Evolutionary conservation across 1,284 basidiomycete genomes (phyloP).

Genomic region (Fomitopsis schrenkii): DNA sequence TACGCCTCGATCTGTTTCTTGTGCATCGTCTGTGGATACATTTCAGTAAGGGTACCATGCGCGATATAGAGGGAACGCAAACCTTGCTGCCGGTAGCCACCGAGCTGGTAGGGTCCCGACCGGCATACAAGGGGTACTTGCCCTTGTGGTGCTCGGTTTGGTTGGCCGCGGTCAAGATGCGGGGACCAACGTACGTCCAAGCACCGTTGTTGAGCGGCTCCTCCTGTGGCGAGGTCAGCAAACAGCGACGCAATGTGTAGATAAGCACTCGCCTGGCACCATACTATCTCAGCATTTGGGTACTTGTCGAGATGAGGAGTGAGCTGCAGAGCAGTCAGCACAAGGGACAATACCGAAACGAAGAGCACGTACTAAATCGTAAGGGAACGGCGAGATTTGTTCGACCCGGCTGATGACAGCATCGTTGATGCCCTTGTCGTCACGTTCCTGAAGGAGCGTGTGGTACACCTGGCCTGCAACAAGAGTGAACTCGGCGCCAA

Average conservation of each 20-base stretch:
- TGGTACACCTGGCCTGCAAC: conserved; percentile 88
- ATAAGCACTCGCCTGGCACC: conserved; percentile 69
- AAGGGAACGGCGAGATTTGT: conserved; percentile 95
- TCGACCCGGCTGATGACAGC: conserved; percentile 94
- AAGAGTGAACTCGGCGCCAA: neutral
- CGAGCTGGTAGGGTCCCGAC: conserved; percentile 84
- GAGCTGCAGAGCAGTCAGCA: conserved; percentile 40
- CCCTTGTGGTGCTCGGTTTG: conserved; percentile 89
- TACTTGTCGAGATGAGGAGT: conserved; percentile 93
- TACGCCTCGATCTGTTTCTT: conserved; percentile 84
- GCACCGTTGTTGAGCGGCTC: conserved; percentile 93
- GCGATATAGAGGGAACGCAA: conserved; percentile 13
- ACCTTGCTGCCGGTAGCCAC: conserved; percentile 91
- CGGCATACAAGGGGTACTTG: conserved; percentile 85
- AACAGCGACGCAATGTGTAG: neutral
- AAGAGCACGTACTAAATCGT: conserved; percentile 66
- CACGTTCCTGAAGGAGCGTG: conserved; percentile 84
- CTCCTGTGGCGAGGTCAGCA: conserved; percentile 38
- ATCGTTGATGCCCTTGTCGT: conserved; percentile 86
- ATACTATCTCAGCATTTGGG: conserved; percentile 89
- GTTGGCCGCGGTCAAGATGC: conserved; percentile 79
- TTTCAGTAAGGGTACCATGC: neutral
- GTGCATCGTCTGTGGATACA: conserved; percentile 53
- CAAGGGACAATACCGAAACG: neutral
- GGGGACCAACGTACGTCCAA: conserved; percentile 90